These are phyloP conservation scores for Anisodus tanguticus DNA, from an alignment of 257 asterid genomes.

Conservation along the genomic window DNA sequence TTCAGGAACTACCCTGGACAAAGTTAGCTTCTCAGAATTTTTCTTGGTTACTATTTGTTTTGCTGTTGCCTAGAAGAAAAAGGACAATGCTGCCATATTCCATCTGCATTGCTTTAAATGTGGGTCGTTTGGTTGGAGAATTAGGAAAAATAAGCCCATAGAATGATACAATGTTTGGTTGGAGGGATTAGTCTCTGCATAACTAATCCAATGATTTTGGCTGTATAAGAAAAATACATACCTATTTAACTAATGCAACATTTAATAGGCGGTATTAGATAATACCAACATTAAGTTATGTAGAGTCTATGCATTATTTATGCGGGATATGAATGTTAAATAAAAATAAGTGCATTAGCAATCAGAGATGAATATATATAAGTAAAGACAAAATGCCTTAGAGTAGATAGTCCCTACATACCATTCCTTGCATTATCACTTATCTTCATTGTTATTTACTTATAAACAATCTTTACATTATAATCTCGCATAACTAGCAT, in stretches of 20 bases:
- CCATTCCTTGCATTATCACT: neutral
- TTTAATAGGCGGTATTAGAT: neutral
- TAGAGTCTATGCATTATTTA: neutral
- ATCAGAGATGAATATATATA: neutral
- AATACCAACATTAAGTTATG: neutral
- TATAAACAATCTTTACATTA: too few relatives aligned
- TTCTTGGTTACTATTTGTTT: neutral
- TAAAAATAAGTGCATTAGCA: neutral
- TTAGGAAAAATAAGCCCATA: neutral
- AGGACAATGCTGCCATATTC: constrained; percentile 9
- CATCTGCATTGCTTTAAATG: neutral
- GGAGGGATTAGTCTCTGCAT: neutral
- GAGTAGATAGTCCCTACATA: neutral
- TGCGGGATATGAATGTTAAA: neutral
- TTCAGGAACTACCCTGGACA: neutral
- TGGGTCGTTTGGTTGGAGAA: neutral
- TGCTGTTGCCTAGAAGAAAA: neutral
- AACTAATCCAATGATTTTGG: neutral
- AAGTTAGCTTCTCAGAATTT: neutral
- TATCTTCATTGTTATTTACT: too few relatives aligned
- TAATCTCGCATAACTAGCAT: neutral
- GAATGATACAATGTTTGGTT: neutral
- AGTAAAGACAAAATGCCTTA: neutral
- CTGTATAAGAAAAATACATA: neutral
- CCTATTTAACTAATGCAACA: neutral